Percentiles rank a stretch among this genome's conserved stretches.
Evolutionary conservation across 345 rosid genomes (phyloP).

Genomic region (Conringia planisiliqua): DNA sequence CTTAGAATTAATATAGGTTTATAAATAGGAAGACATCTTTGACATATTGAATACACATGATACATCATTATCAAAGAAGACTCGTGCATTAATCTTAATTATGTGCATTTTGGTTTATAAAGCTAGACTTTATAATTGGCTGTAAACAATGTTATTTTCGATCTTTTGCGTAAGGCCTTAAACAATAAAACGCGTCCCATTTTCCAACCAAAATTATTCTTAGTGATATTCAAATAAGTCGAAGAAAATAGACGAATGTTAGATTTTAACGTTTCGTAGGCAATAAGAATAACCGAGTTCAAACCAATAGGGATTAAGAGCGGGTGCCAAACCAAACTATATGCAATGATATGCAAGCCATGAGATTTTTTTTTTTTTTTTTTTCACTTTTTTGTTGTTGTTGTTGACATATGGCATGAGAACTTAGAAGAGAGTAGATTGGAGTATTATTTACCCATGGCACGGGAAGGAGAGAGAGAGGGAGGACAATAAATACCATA

Average conservation of each 20-base stretch:
- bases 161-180: neutral
- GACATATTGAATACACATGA: neutral
- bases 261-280: neutral
- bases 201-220: neutral
- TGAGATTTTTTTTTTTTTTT: no score
- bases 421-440: neutral
- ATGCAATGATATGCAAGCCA: no score
- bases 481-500: neutral
- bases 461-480: neutral
- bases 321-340: no score
- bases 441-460: neutral
- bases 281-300: no score
- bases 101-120: neutral
- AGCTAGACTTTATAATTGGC: neutral
- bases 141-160: neutral
- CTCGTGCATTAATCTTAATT: neutral
- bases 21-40: neutral
- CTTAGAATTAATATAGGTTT: neutral
- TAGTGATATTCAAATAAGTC: neutral
- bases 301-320: no score
- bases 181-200: neutral
- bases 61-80: neutral
- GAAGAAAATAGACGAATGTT: neutral
- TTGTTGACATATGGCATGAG: neutral
- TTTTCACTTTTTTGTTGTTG: no score